These are phyloP conservation scores for Epichloe brachyelytri DNA, from an alignment of 2,329 filamentous ascomycete genomes.

Conservation along the genomic window DNA sequence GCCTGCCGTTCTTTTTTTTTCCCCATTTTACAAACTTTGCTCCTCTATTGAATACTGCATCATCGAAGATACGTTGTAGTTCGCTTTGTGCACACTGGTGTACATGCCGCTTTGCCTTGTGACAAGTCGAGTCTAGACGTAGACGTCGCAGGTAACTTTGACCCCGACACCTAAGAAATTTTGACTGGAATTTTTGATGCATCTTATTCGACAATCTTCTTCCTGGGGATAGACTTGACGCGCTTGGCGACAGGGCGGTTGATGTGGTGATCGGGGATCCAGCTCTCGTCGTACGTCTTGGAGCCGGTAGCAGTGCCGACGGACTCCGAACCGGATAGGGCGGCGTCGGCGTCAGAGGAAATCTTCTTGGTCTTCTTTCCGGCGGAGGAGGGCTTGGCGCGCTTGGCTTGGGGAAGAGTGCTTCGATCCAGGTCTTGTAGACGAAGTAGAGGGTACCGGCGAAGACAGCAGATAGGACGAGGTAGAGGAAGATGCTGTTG, in stretches of 20 bases:
- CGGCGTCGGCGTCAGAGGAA: conserved; percentile 42
- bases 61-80: no score
- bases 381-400: conserved; percentile 36
- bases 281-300: conserved; percentile 78
- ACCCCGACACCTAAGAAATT: background rate
- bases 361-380: conserved; percentile 52
- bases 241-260: conserved; percentile 66
- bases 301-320: conserved; percentile 54
- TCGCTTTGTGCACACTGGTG: no score
- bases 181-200: background rate
- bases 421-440: conserved; percentile 95
- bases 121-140: no score
- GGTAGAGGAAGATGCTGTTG: conserved; percentile 85
- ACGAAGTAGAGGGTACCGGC: conserved; percentile 82
- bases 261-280: conserved; percentile 84
- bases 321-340: conserved; percentile 57
- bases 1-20: background rate
- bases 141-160: no score
- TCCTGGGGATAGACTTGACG: conserved; percentile 46
- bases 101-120: no score
- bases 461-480: conserved; percentile 72
- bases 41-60: no score
- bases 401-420: conserved; percentile 84
- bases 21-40: no score
- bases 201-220: conserved; percentile 20